Percentiles rank a stretch among this genome's conserved stretches.
Evolutionary conservation across 2,329 filamentous ascomycete species (phyloP).

Genomic region (Fusarium veterinarium): DNA sequence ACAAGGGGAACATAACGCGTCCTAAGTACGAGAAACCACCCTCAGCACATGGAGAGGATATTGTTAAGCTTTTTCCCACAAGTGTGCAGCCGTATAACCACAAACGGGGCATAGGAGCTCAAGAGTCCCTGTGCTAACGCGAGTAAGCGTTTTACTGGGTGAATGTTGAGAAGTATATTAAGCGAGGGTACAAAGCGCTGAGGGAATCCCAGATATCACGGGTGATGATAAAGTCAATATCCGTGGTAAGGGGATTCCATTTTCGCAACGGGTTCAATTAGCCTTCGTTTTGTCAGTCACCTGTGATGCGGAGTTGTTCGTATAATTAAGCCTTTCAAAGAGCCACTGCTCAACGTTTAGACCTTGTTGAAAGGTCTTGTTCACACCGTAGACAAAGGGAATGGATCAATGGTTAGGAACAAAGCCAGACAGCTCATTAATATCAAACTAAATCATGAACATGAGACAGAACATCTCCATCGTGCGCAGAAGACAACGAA

Average conservation of each 20-base stretch:
- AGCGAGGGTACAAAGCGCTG: accelerated
- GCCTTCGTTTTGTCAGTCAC: accelerated
- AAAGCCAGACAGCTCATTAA: background rate
- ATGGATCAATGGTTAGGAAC: accelerated
- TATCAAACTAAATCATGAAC: accelerated
- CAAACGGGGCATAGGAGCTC: accelerated
- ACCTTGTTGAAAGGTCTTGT: background rate
- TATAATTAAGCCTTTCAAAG: background rate
- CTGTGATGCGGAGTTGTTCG: accelerated
- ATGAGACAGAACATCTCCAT: background rate
- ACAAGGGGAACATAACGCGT: too few species aligned
- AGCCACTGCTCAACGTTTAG: accelerated
- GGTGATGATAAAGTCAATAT: accelerated
- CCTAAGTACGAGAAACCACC: background rate
- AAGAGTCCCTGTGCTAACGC: too few species aligned
- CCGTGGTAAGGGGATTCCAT: accelerated
- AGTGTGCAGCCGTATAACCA: accelerated
- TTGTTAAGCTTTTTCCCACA: accelerated
- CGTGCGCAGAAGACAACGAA: background rate
- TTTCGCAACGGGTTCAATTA: accelerated
- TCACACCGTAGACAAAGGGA: background rate
- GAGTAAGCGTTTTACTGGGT: background rate
- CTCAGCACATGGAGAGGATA: accelerated
- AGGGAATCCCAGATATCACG: accelerated
- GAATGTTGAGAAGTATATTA: accelerated